Base-by-base conservation (phyloP, 129 eudicot genomes). In the Silybum marianum region DNA sequence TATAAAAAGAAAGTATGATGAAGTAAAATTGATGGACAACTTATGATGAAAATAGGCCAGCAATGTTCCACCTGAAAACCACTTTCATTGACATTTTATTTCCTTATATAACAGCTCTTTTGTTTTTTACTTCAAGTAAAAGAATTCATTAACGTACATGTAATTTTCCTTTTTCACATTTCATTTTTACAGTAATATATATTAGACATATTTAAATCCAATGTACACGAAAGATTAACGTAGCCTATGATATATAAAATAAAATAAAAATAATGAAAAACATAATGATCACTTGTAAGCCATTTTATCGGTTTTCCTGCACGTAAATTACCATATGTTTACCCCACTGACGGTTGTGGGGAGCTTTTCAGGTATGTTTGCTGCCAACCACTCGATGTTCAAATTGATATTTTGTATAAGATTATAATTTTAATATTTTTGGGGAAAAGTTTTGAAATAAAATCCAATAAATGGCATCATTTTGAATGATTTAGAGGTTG, bases 41-140 rank as follows among this genome's bases (percentile, higher is more conserved):
- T 38, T 71, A n/a, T 38, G 60, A 72, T 72, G 76, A 72, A 72
- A 72, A 72, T 72, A 39, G 76, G 54, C 76, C 32, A 72, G 42
- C 76, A 72, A 72, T 11, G 58, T 72, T 71, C 32, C 30, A n/a
- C 60, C 7, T 38, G 40, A 42, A 38, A 38, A 36, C 46, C 51
- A 12, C 58, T 72, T 39, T 72, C 60, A 14, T 38, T 72, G 76
- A 19, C 76, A 39, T 72, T 39, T 72, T 36, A 21, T 72, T 19
- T 72, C 76, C 26, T 9, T 72, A 72, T n/a, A 72, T 72, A 72
- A 39, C 4, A 51, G 22, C 22, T 39, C n/a, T 72, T 16, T 38
- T 23, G 69, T 65, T 65, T 23, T 46, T 65, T 44, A 19, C 66
- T 58, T 58, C 66, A 7, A 19, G 21, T 25, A 9, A 72, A 72